Evolutionary conservation across 2,329 filamentous ascomycete genomes (phyloP).

Genomic region (Phialophora chinensis): DNA sequence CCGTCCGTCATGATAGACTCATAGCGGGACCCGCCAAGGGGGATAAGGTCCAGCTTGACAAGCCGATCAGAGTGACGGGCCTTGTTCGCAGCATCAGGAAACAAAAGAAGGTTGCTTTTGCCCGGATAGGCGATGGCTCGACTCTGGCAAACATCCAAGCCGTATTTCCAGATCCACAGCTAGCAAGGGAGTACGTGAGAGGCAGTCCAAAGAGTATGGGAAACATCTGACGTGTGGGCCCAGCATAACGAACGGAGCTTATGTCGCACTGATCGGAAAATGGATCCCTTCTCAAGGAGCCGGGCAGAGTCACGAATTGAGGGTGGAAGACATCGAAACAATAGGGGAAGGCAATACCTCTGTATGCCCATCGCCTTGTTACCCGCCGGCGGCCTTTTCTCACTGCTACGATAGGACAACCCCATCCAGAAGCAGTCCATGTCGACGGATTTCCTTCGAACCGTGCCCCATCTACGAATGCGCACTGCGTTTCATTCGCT

Average conservation of each 20-base stretch:
- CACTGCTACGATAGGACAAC: slow-evolving; percentile 66
- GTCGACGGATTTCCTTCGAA: slow-evolving; percentile 83
- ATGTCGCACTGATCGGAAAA: slow-evolving; percentile 75
- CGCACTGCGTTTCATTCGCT: slow-evolving; percentile 81
- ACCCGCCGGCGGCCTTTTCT: not conserved
- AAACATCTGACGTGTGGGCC: slow-evolving; percentile 35
- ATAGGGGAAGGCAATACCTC: slow-evolving; percentile 73
- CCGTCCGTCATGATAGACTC: slow-evolving; percentile 25
- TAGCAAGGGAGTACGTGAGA: slow-evolving; percentile 72
- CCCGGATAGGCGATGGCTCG: slow-evolving; percentile 85
- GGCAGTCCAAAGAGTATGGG: slow-evolving; percentile 39
- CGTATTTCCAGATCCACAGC: slow-evolving; percentile 69
- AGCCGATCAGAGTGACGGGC: slow-evolving; percentile 31
- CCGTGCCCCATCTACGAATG: slow-evolving; percentile 82
- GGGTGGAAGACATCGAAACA: slow-evolving; percentile 71
- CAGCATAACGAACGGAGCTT: slow-evolving; percentile 81
- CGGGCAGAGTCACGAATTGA: slow-evolving; percentile 79
- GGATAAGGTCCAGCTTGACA: slow-evolving; percentile 1
- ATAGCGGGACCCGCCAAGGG: slow-evolving; percentile 6
- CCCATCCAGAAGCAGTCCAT: slow-evolving; percentile 98
- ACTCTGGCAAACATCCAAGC: slow-evolving; percentile 79
- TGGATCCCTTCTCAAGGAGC: slow-evolving; percentile 72
- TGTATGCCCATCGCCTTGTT: slow-evolving; percentile 15
- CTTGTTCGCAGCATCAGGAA: slow-evolving; percentile 63
- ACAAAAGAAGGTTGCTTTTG: slow-evolving; percentile 83